Base-by-base conservation (phyloP, 2,329 filamentous ascomycete species). In the Thielaviopsis punctulata region DNA sequence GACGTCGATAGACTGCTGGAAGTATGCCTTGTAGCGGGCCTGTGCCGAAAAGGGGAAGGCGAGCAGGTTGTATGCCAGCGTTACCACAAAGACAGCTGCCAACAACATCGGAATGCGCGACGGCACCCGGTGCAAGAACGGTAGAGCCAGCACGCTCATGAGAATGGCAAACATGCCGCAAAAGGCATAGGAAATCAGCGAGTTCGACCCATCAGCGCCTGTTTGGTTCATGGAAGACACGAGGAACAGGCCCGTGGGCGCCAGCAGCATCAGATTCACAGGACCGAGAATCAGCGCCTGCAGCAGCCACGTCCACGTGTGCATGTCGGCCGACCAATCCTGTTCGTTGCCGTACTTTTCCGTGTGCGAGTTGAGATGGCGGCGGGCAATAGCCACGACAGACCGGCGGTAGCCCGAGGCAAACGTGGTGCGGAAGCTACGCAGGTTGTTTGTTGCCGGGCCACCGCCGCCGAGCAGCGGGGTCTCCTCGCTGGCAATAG, bases 11-110 rank as follows among this genome's bases (percentile, higher is more conserved):
- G 77, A 76, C 63, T 98, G 89, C 48, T 85, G 71, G 64, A 96
- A 95, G 65, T 81, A 93, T 47, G 90, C 73, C 65, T 96, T 96
- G 64, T 94, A 79, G 36, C 86, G 77, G 62, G 81, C 84, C 55
- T 79, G 74, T 21, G 76, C 68, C 0, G 86, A 92, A 66, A 96
- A 96, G 0, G 92, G 92, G 64, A 95, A 95, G 1, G 85, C 86
- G 2, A 77, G 68, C 4, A 95, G 75, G 62, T 93, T 94, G 69
- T 95, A 96, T 52, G 89, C 75, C 24, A 93, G 68, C 1, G 87
- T 93, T 25, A 73, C 85, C 22, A 78, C 61, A 56, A 88, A 86
- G 8, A 95, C 69, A 12, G 82, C 62, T 24, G 93, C 71, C 15
- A 95, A 65, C 59, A 94, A 80, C 0, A 82, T 68, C 0, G 92